These are phyloP conservation scores for Barnettozyma botsteinii DNA, from an alignment of 805 yeast species.

Conservation along the genomic window DNA sequence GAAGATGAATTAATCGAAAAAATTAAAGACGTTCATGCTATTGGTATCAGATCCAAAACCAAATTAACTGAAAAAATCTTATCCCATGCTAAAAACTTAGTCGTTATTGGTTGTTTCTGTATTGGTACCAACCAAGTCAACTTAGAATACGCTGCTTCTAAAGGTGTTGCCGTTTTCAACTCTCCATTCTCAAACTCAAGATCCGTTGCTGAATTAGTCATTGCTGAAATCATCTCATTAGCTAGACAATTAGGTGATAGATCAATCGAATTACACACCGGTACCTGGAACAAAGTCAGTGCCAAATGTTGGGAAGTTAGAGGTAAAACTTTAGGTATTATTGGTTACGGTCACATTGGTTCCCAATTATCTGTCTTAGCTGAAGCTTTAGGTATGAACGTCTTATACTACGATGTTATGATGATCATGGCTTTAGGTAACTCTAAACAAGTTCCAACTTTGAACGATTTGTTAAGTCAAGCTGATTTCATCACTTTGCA, in stretches of 20 bases:
- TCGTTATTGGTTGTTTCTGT: constrained; percentile 95
- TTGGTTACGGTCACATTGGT: constrained; percentile 98
- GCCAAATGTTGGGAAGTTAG: constrained; percentile 98
- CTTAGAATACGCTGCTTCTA: constrained; percentile 81
- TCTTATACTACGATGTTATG: constrained; percentile 82
- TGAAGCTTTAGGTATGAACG: constrained; percentile 97
- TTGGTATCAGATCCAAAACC: constrained; percentile 97
- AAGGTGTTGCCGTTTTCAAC: constrained; percentile 95
- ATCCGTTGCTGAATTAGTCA: constrained; percentile 96
- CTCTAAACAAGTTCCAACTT: constrained; percentile 83
- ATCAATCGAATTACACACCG: constrained; percentile 91
- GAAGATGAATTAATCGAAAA: constrained; percentile 94
- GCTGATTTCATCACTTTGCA: constrained; percentile 91
- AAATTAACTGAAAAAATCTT: constrained; percentile 75
- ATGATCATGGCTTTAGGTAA: constrained; percentile 97
- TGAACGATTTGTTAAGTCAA: constrained; percentile 71
- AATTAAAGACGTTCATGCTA: constrained; percentile 89
- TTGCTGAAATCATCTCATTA: constrained; percentile 87
- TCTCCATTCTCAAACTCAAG: constrained; percentile 98
- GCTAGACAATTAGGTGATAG: constrained; percentile 98
- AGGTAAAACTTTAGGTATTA: constrained; percentile 95
- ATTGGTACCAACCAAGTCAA: constrained; percentile 99
- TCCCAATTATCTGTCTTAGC: constrained; percentile 94
- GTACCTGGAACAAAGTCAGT: constrained; percentile 96
- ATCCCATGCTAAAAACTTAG: constrained; percentile 82